Conservation (phyloP, 108 stramenopile genomes). For the Cyclotella atomus region DNA sequence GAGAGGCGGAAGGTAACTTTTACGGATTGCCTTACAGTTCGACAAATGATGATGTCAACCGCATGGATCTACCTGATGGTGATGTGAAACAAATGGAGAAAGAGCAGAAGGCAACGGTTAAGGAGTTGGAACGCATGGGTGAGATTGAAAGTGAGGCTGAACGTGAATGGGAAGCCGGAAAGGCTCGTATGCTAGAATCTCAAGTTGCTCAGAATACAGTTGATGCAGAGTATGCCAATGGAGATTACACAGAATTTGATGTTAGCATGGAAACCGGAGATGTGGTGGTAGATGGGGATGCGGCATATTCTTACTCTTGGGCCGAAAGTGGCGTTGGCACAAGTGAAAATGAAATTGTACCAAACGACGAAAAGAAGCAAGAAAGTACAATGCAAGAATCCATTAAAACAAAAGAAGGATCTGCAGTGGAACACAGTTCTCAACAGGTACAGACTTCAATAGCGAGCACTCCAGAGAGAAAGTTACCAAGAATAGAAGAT, state of each 20-base stretch:
- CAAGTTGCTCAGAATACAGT: not conserved
- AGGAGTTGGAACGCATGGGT: slow-evolving; percentile 44
- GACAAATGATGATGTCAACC: not conserved
- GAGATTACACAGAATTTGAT: slow-evolving; percentile 27
- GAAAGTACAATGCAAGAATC: not conserved
- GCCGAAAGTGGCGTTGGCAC: slow-evolving; percentile 20
- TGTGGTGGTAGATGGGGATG: slow-evolving; percentile 38
- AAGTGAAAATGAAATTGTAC: too few species aligned
- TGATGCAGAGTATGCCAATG: slow-evolving; percentile 1
- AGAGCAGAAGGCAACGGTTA: slow-evolving; percentile 28
- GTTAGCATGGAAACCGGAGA: slow-evolving; percentile 42
- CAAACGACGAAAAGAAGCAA: not conserved
- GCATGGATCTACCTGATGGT: slow-evolving; percentile 37
- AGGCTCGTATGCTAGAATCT: slow-evolving; percentile 42
- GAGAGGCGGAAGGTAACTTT: slow-evolving; percentile 44
- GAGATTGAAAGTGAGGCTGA: slow-evolving; percentile 41
- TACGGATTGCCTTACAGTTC: slow-evolving; percentile 37
- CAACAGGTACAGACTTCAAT: not conserved
- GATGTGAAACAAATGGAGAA: slow-evolving; percentile 37
- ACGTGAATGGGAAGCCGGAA: slow-evolving; percentile 47
- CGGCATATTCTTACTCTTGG: slow-evolving; percentile 34
- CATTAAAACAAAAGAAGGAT: not conserved
- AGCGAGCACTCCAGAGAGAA: slow-evolving; percentile 23
- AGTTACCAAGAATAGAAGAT: slow-evolving; percentile 61
- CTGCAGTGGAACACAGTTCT: not conserved